Base-by-base conservation (phyloP, 2,329 filamentous ascomycete genomes). In the Ophiosphaerella korrae region DNA sequence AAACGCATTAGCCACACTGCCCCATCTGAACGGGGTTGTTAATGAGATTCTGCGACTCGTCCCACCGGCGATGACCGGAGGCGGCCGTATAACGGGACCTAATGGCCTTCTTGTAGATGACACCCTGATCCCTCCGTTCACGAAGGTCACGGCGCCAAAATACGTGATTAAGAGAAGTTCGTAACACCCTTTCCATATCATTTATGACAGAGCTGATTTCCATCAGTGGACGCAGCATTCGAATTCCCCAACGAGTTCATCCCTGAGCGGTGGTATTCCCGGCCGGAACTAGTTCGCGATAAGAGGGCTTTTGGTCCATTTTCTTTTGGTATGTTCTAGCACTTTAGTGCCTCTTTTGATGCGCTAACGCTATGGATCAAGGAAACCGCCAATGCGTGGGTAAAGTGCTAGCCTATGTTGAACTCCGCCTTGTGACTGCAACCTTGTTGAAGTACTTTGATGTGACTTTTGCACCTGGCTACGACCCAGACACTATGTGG, bases 241-340 rank as follows among this genome's bases (percentile, higher is more conserved):
- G 33, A 41, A 21, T 7, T 47, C 8, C 45, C 57, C 11, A 14
- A 50, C 18, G 47, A 58, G 3, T 63, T 63, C 42, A 26, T 62
- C 11, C 51, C 52, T 16, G 45, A 55, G 32, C 29, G 52, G 24
- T 52, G 55, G 55, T 50, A 45, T 9, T 43, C 45, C 13, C 26
- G 14, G 11, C 50, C 48, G 8, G 48, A 52, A 18, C 26, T 58
- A 7, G 32, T 55, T 6, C 24, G 41, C 4, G 35, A 50, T 26
- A 51, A 48, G 24, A 23, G 77, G 38, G 88, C 88, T 0, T 91
- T 88, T 71, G 88, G 84, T 54, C 86, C 88, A 3, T 89, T 89
- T 59, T 84, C 80, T 26, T 40, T 40, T 26, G 14, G 37, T 40
- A 40, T 11, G 11, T 40, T 31, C 40, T 55, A 9, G 24, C 8